phyloP scores from a whole-genome alignment of 352 stramenopile species.

The Pythium rhizo-oryzae region DNA sequence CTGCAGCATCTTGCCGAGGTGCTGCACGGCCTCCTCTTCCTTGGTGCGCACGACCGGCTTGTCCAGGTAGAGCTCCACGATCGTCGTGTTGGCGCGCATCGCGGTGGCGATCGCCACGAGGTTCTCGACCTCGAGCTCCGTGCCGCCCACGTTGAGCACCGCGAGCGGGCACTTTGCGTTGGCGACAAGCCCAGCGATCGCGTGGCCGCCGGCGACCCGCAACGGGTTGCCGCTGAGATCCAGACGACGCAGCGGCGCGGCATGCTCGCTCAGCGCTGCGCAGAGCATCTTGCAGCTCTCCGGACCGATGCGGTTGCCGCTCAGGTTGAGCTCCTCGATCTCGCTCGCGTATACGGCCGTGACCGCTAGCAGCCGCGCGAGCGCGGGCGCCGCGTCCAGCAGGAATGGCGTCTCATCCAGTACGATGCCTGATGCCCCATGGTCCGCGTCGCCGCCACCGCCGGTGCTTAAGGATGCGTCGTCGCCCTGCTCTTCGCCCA shows the following conservation, averaged over 20 bases:
- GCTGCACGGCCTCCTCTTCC: conserved; percentile 75
- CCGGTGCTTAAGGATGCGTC: not conserved
- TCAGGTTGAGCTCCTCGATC: conserved; percentile 58
- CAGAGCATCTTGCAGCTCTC: conserved; percentile 68
- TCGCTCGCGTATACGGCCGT: conserved; percentile 52
- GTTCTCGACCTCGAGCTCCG: conserved; percentile 60
- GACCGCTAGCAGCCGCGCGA: conserved; percentile 51
- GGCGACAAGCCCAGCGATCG: conserved; percentile 53
- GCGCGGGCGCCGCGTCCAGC: conserved; percentile 46
- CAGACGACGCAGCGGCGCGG: conserved; percentile 41
- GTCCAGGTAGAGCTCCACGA: conserved; percentile 57
- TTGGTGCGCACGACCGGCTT: conserved; percentile 57
- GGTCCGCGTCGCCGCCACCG: conserved; percentile 20
- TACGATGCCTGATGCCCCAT: conserved; percentile 15
- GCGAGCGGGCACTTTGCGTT: conserved; percentile 36
- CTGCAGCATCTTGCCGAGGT: conserved; percentile 77
- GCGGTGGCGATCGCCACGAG: conserved; percentile 65
- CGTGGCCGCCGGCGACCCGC: conserved; percentile 45
- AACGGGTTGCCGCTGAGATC: conserved; percentile 62
- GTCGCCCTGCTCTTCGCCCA: conserved; percentile 38
- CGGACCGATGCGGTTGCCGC: conserved; percentile 58
- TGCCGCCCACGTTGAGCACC: conserved; percentile 60
- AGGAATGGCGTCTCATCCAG: conserved; percentile 45
- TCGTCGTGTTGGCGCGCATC: conserved; percentile 42
- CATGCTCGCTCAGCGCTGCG: conserved; percentile 39